Evolutionary conservation across 768 basidiomycete species (phyloP), one percentile per base, ranked within the genome.

Genomic region (Termitomyces sp.): DNA sequence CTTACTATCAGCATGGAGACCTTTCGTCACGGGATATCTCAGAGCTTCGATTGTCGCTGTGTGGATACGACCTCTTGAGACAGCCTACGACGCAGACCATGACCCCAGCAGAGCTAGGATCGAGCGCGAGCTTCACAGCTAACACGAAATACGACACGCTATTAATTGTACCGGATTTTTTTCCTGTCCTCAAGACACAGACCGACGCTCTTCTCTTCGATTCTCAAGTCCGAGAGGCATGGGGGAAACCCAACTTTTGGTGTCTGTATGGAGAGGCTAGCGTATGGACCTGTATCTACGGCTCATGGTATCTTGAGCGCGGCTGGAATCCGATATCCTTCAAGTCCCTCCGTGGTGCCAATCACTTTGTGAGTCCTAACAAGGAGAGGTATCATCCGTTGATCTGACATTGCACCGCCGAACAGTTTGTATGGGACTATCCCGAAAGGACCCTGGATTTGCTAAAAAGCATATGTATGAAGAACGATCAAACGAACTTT

Each of bases 291-390:
- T 38, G 32, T 34, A 34, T 55, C 4, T 52, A 38, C 27, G 34
- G 32, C 10, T 35, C 16, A 31, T 59, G 53, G 58, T 29, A 29
- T 19, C 27, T 59, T 2, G 47, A 59, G 32, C 45, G 48, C n/a
- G 27, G 8, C 10, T 29, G 10, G 19, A 31, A 32, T 32, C 23
- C 4, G 29, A 47, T 47, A 47, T 11, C 4, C 7, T 42, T 44
- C 34, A 35, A 34, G 10, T 25, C 12, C 21, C 10, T 40, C 17
- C 5, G 19, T 6, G 42, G 32, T 14, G 25, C 17, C 21, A 45
- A 37, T 43, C 23, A 43, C 31, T 25, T 42, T 19, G 41, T 47
- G n/a, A 32, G 46, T 47, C 10, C 31, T 47, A 11, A 42, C 9
- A 7, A 19, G 19, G 9, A 4, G 10, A 4, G 5, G 19, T 10